Base-by-base conservation (phyloP, 352 stramenopile species). In the Phytophthora gonapodyides region DNA sequence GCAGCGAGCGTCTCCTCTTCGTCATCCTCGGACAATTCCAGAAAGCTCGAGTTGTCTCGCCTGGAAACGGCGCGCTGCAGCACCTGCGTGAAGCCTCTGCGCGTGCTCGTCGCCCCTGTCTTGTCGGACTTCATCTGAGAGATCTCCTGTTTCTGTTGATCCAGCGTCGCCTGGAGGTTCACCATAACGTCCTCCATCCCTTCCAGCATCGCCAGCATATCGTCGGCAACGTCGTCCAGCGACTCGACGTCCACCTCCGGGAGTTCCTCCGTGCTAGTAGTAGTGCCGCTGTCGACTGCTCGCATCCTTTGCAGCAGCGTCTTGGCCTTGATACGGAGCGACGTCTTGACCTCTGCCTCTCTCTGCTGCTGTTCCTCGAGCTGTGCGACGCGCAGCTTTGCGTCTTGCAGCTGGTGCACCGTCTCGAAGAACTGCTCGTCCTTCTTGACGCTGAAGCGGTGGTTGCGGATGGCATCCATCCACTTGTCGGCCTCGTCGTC, bases 401-500 rank as follows among this genome's bases (percentile, higher is more conserved):
- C 66, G 19, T 78, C 76, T 1, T 53, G 52, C 31, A 89, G 49
- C 40, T 80, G 52, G 42, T 71, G 40, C 41, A 64, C 57, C 68
- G 71, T 71, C 51, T 69, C 37, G 33, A 66, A 48, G 41, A 79
- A 78, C 15, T 80, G 69, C 36, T 80, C 61, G 37, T 82, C 67
- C 45, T 75, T 76, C 50, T 80, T 75, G 11, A 75, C n/a, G 37
- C 74, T 75, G 52, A 91, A 94, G 17, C 82, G 82, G 58, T 92
- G 82, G 48, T 77, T 68, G 42, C 75, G 65, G 54, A 94, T 75
- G 30, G 84, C 82, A 0, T 82, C 62, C 75, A 92, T 94, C 84
- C 84, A 94, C 64, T 77, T 64, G 11, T 69, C 58, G 3, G 81
- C 78, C 5, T 91, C 78, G 2, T 72, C 57, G 3, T 73, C 44